Evolutionary conservation across 2,329 filamentous ascomycete species (phyloP).

Genomic region (Fusarium foetens): DNA sequence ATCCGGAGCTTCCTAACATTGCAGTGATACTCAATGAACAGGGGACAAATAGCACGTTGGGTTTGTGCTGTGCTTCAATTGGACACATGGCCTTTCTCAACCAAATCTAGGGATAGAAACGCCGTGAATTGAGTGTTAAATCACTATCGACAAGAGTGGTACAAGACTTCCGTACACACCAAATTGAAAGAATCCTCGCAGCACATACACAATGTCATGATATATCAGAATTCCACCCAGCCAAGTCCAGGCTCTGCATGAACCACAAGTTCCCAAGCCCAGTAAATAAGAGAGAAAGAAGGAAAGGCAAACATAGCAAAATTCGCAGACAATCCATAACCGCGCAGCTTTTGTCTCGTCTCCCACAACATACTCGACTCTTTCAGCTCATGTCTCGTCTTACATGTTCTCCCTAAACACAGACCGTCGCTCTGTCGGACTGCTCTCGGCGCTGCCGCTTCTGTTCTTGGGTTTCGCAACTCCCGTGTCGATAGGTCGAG

Average conservation of each 20-base stretch:
- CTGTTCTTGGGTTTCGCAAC: slow-evolving; percentile 44
- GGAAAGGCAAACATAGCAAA: not conserved
- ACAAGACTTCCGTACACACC: slow-evolving; percentile 21
- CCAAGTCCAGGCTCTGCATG: slow-evolving; percentile 14
- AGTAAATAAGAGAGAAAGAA: not conserved
- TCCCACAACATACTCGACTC: not conserved
- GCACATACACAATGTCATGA: slow-evolving; percentile 23
- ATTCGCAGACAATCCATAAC: slow-evolving; percentile 4
- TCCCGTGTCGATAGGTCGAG: slow-evolving; percentile 72
- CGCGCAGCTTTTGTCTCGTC: slow-evolving; percentile 12
- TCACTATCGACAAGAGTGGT: slow-evolving; percentile 16
- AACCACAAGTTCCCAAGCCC: slow-evolving; percentile 4
- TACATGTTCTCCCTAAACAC: slow-evolving; percentile 77
- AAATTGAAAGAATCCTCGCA: slow-evolving; percentile 17
- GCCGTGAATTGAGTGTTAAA: slow-evolving; percentile 21
- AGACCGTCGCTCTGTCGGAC: slow-evolving; percentile 74
- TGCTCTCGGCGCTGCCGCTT: slow-evolving; percentile 57
- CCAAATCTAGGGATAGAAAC: slow-evolving; percentile 20
- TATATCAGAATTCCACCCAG: slow-evolving; percentile 38
- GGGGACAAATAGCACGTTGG: slow-evolving; percentile 3
- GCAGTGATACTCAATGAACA: not conserved
- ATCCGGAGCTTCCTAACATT: slow-evolving; percentile 11
- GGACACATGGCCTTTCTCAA: not conserved
- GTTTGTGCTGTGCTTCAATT: not conserved
- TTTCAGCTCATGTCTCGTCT: slow-evolving; percentile 10